Evolutionary conservation across 345 rosid genomes (phyloP).

Genomic region (Populus davidiana): DNA sequence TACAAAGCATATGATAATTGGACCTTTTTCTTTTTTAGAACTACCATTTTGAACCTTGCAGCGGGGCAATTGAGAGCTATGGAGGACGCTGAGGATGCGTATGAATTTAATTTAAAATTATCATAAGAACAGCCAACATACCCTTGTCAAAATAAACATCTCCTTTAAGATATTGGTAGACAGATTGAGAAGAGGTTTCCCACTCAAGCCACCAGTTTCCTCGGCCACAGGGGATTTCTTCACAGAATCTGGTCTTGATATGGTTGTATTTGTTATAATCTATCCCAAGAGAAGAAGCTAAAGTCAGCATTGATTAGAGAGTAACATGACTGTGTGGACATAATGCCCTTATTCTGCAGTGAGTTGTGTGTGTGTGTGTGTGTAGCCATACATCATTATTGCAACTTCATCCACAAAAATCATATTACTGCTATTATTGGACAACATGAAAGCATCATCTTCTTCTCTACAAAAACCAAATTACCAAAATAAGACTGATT

Average conservation of each 20-base stretch:
- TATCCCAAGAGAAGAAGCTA: conserved; percentile 19
- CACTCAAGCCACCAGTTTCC: conserved; percentile 92
- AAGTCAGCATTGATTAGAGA: neutral
- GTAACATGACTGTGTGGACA: neutral
- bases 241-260: conserved; percentile 77
- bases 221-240: conserved; percentile 49
- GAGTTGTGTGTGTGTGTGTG: too few species aligned
- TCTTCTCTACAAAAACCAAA: neutral
- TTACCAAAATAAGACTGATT: neutral
- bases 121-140: conserved; percentile 36
- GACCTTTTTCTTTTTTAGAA: neutral
- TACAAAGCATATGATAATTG: neutral
- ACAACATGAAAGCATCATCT: neutral
- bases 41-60: neutral
- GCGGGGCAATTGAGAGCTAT: neutral
- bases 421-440: neutral
- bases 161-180: conserved; percentile 79
- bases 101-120: neutral
- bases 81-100: neutral
- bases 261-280: conserved; percentile 92
- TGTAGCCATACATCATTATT: too few species aligned
- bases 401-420: too few species aligned
- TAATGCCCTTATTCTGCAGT: neutral
- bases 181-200: conserved; percentile 73
- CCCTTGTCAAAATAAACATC: conserved; percentile 90